Conservation (phyloP, 192 early-diverging fungal genomes). For the Chytriomyces confervae region DNA sequence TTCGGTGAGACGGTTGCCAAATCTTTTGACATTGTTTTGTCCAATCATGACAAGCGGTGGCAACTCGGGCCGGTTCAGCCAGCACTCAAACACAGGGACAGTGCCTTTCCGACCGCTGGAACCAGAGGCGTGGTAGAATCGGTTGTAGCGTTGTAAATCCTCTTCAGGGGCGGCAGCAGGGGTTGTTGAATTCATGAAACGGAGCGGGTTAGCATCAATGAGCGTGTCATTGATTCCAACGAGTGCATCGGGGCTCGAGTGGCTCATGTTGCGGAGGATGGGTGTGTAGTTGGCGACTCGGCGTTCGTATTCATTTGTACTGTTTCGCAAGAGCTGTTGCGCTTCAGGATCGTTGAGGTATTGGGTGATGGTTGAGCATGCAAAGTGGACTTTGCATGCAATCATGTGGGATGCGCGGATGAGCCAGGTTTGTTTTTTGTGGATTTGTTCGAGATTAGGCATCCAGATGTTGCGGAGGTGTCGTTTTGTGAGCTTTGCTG, state of each 20-base stretch:
- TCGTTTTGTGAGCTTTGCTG: too few species aligned
- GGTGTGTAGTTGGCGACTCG: neutral
- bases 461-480: slow-evolving; percentile 15
- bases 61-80: neutral
- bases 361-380: neutral
- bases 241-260: neutral
- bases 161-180: neutral
- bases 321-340: neutral
- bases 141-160: neutral
- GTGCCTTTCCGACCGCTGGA: neutral
- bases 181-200: neutral
- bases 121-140: neutral
- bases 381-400: slow-evolving; percentile 9
- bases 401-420: neutral
- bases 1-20: neutral
- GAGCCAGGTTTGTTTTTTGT: neutral
- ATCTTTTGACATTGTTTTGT: neutral
- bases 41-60: neutral
- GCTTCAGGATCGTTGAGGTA: neutral
- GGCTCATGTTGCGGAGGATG: neutral
- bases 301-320: neutral
- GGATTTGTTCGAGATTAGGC: slow-evolving; percentile 29
- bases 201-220: neutral
- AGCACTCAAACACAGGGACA: neutral
- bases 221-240: neutral